These are phyloP conservation scores for Globisporangium apiculatum DNA, from an alignment of 352 stramenopile species.

Conservation along the genomic window DNA sequence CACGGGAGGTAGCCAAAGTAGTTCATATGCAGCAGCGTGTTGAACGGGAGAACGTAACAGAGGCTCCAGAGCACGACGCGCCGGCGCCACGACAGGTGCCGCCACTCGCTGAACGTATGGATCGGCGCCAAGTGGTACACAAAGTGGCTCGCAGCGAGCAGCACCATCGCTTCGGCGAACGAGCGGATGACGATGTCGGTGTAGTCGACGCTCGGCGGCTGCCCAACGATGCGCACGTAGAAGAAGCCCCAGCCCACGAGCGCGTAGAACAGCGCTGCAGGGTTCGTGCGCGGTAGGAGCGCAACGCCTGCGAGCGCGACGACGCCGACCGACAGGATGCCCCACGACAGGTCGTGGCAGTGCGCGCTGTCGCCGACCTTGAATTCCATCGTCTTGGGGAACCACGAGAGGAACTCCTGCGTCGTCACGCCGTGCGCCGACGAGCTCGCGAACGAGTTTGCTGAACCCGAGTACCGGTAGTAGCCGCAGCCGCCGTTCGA, in stretches of 20 bases:
- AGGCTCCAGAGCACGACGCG: slow-evolving; percentile 46
- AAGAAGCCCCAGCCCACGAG: slow-evolving; percentile 66
- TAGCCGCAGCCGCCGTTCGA: slow-evolving; percentile 58
- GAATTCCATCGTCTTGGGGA: slow-evolving; percentile 81
- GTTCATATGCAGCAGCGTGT: slow-evolving; percentile 71
- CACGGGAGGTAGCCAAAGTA: slow-evolving; percentile 64
- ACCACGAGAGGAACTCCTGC: slow-evolving; percentile 56
- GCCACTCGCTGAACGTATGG: slow-evolving; percentile 47
- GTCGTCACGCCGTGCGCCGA: slow-evolving; percentile 43
- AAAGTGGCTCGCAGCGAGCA: slow-evolving; percentile 44
- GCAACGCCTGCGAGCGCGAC: slow-evolving; percentile 38
- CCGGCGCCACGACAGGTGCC: slow-evolving; percentile 15
- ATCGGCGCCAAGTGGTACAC: slow-evolving; percentile 29
- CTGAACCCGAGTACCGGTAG: slow-evolving; percentile 12
- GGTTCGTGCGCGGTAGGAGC: slow-evolving; percentile 33
- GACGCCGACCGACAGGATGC: slow-evolving; percentile 40
- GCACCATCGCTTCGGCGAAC: slow-evolving; percentile 55
- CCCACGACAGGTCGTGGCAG: slow-evolving; percentile 73
- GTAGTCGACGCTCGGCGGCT: slow-evolving; percentile 60
- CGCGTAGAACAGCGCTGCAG: slow-evolving; percentile 38
- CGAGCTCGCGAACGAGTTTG: slow-evolving; percentile 39
- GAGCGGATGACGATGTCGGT: slow-evolving; percentile 32
- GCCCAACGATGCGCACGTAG: slow-evolving; percentile 59
- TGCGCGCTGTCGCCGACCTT: slow-evolving; percentile 34
- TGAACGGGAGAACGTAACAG: slow-evolving; percentile 65